These are phyloP conservation scores for Passalora sequoiae DNA, from an alignment of 2,329 filamentous ascomycete species.

Conservation along the genomic window DNA sequence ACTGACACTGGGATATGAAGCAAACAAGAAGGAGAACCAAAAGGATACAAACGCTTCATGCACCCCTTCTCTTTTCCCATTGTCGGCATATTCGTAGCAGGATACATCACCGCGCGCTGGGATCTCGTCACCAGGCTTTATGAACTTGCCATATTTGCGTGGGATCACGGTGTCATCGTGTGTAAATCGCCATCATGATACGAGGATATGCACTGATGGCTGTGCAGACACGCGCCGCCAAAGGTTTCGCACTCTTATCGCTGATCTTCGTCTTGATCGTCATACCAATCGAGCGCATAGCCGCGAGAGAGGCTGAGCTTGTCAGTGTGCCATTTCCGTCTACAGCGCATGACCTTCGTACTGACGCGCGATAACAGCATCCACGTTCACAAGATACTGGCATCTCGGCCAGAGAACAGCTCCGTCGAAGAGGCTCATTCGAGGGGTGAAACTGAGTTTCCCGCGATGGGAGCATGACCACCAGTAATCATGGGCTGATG, in stretches of 20 bases:
- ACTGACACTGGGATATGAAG: no score
- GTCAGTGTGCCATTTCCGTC: slow-evolving; percentile 50
- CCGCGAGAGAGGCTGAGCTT: slow-evolving; percentile 70
- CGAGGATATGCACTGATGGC: neutral
- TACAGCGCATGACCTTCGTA: slow-evolving; percentile 7
- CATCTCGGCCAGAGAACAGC: slow-evolving; percentile 90
- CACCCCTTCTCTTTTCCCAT: slow-evolving; percentile 96
- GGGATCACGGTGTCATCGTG: slow-evolving; percentile 97
- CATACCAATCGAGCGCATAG: slow-evolving; percentile 77
- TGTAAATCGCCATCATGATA: neutral
- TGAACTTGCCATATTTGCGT: slow-evolving; percentile 94
- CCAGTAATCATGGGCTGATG: slow-evolving; percentile 73
- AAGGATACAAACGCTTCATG: slow-evolving; percentile 50
- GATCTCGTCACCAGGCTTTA: slow-evolving; percentile 94
- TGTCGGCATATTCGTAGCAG: slow-evolving; percentile 96
- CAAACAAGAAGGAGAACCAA: neutral
- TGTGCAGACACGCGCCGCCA: slow-evolving; percentile 69
- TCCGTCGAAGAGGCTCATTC: slow-evolving; percentile 91
- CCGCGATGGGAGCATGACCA: slow-evolving; percentile 58
- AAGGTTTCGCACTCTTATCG: slow-evolving; percentile 77
- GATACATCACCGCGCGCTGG: slow-evolving; percentile 99
- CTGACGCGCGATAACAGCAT: slow-evolving; percentile 55
- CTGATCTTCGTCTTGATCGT: slow-evolving; percentile 79
- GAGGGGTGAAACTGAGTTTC: slow-evolving; percentile 43
- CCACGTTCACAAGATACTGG: slow-evolving; percentile 71